Base-by-base conservation (phyloP, 2,329 filamentous ascomycete genomes). In the Phialophora tarda region DNA sequence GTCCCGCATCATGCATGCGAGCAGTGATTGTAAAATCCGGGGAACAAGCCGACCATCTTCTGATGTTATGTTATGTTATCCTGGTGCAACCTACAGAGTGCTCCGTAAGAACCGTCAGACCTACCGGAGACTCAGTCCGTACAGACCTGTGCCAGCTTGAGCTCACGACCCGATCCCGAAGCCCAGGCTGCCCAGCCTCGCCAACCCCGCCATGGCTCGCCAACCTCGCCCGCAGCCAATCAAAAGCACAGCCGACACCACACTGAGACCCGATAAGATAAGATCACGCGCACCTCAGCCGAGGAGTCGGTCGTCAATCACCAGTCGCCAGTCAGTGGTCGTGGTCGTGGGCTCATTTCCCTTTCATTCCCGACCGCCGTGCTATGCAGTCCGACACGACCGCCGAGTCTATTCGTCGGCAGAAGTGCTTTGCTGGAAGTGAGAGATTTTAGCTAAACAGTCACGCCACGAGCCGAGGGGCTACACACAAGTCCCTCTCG, bases 181-280 rank as follows among this genome's bases (percentile, higher is more conserved):
- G 38, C 38, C 38, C 38, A 21, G 38, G 4, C 17, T n/a, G 38
- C 38, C 38, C 38, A 44, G 38, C 14, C 38, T 44, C 17, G 38
- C 38, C 38, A n/a, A 8, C 12, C 34, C 34, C 34, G 32, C 32
- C 32, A 34, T 12, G 32, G 32, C 10, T 34, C 12, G 32, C 11
- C 32, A 12, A 12, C 32, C 10, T 11, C 10, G 32, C 2, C 7
- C 12, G 34, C 34, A 41, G 34, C 38, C 38, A 44, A 44, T 44
- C 17, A 44, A 8, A n/a, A n/a, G 38, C 38, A 44, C 6, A 21
- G 5, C 38, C 38, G 17, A 44, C 38, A n/a, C 38, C 38, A 17
- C 38, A 21, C 32, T 44, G 14, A 44, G 14, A 23, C 23, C 48
- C 21, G 48, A 51, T 51, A 51, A 51, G 48, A 51, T 51, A 51